Evolutionary conservation across 2,329 filamentous ascomycete species (phyloP), one percentile per base, ranked within the genome.

Genomic region (Emydomyces testavorans): DNA sequence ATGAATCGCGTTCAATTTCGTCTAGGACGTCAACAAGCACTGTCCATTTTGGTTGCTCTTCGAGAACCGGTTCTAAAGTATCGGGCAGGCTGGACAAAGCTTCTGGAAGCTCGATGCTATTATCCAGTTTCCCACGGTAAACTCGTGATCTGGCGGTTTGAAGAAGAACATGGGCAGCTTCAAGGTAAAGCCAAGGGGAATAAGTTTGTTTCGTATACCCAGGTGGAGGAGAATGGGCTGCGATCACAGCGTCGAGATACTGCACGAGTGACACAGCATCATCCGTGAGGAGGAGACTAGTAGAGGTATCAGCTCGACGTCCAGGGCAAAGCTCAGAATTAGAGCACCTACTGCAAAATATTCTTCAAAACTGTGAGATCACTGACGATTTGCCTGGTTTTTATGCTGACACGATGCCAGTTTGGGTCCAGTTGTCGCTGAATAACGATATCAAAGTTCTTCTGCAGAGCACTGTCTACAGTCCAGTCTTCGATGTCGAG

Each of bases 401-500:
- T 88, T 75, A 85, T 94, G 63, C 85, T 95, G 44, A 94, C 85
- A 46, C 92, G 80, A 69, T 98, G 92, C 92, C 92, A 98, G 50
- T 96, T 89, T 3, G 90, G 89, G 60, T 96, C 89, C 15, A 98
- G 71, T 64, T 98, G 92, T 50, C 89, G 78, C 52, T 90, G 78
- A 43, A 98, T 80, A 48, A 89, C 83, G 51, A 85, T 73, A 62
- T 96, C 92, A 63, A 98, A 98, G 58, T 88, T 94, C 60, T 83
- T 85, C 55, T 95, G 83, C 52, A 96, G 69, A 29, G 90, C 90
- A 60, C 85, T 95, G 64, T 96, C 90, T 15, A 94, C 73, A 42
- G 87, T 95, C 90, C 90, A 96, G 60, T 95, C 89, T 51, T 93
- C 89, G 80, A 96, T 89, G 57, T 96, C 90, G 5, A 98, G 71